Base-by-base conservation (phyloP, 1,284 basidiomycete genomes). In the Sporisorium reilianum region DNA sequence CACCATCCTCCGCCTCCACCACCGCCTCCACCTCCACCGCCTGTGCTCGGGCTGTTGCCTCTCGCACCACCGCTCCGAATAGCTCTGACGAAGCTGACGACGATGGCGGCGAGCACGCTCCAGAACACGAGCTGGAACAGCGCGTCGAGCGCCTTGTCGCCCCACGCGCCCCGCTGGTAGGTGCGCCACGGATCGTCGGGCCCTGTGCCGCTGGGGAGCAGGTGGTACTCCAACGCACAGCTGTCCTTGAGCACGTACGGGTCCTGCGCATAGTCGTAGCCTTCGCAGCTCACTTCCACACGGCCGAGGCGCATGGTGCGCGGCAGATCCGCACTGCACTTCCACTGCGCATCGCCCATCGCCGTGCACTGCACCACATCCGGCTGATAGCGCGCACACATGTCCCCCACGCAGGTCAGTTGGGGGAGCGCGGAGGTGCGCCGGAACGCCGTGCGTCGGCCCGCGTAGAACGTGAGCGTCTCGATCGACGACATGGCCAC, bases 291-390 rank as follows among this genome's bases (percentile, higher is more conserved):
- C 1, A 97, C 91, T 66, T 90, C 88, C 0, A 96, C 90, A 60
- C 89, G 88, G 9, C 95, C 95, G 64, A 97, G 91, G 16, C 93
- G 87, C 57, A 95, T 84, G 3, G 89, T 87, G 45, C 90, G 89
- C 3, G 94, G 94, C 10, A 97, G 87, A 82, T 97, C 94, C 8
- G 94, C 92, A 82, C 93, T 90, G 84, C 95, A 97, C 91, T 77
- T 80, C 80, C 80, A 75, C 59, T 79, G 77, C 6, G 34, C 70
- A 62, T 92, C 91, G 40, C 94, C 93, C 50, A 91, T 87, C 72
- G 91, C 93, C 49, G 87, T 87, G 84, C 94, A 97, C 71, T 93
- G 90, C 28, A 97, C 90, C n/a, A 91, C 92, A 64, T 94, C 91
- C 1, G 94, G 94, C 65, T 90, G 89, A 84, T 90, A 95, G 18